Evolutionary conservation across 2,329 filamentous ascomycete genomes (phyloP), one percentile per base, ranked within the genome.

Genomic region (Fusarium circinatum): DNA sequence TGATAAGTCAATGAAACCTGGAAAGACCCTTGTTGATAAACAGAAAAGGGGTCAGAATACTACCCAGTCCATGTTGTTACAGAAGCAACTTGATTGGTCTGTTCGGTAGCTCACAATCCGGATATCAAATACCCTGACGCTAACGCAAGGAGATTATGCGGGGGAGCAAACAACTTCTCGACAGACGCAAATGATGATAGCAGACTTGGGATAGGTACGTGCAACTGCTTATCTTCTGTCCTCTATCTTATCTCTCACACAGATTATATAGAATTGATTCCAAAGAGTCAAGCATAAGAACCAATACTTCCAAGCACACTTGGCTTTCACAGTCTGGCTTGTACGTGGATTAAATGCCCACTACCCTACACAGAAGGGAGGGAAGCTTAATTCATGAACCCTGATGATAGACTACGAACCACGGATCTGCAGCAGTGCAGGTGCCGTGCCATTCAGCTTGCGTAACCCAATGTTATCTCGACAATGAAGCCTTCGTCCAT

Each of bases 71-170:
- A 2, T 13, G n/a, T 5, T 26, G 9, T 12, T n/a, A 26, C n/a
- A 7, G 14, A 13, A 3, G 17, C 24, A 14, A 22, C 30, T 30
- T 55, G 28, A 55, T 61, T 32, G 47, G 51, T 7, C 9, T 39
- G 4, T 10, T 18, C 17, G 22, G 34, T 20, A 17, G 6, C 17
- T 8, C 5, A 8, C 8, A 24, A 49, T 34, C 47, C 58, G 58
- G 58, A 1, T 61, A 55, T 42, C 17, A 55, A 55, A 61, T 61
- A 61, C 6, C 57, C 57, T 1, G 28, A 22, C 45, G 30, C 56
- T 58, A 58, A 18, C 9, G 17, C 52, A 8, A 1, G 15, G 20
- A 8, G 17, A 30, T 20, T 24, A 30, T 28, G 56, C 20, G 32
- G 56, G 32, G 32, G 20, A 8, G 3, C 18, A 49, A 0, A 0